These are phyloP conservation scores for Coelastrella sp. DNA, from an alignment of 139 green algal genomes.

Conservation along the genomic window DNA sequence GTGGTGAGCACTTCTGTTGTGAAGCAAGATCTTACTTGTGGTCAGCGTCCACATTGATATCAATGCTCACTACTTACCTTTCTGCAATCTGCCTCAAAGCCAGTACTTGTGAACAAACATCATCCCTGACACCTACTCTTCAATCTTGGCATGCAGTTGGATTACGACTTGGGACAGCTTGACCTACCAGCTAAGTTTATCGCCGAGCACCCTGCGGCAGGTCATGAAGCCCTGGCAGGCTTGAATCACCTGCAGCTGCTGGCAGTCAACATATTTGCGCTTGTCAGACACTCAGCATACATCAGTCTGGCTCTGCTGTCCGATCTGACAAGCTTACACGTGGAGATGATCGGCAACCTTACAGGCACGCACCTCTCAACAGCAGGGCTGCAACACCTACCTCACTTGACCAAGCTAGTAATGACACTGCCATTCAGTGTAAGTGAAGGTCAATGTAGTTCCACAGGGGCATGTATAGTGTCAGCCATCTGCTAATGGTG, in stretches of 20 bases:
- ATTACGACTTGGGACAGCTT: slow-evolving; percentile 4
- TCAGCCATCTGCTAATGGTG: not conserved
- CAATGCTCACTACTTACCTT: not conserved
- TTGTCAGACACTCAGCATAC: slow-evolving; percentile 23
- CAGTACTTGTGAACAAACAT: no score
- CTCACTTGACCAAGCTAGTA: slow-evolving; percentile 17
- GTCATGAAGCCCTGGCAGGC: not conserved
- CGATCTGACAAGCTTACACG: not conserved
- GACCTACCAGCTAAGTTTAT: not conserved
- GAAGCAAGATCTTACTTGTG: not conserved
- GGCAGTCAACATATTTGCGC: slow-evolving; percentile 8
- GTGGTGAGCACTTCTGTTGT: not conserved
- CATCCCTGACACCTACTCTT: not conserved
- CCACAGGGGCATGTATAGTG: not conserved
- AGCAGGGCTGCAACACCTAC: not conserved
- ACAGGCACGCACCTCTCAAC: not conserved
- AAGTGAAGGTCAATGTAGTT: not conserved
- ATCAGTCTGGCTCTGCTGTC: not conserved
- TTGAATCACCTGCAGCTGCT: slow-evolving; percentile 19
- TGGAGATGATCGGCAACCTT: slow-evolving; percentile 29
- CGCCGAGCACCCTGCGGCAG: slow-evolving; percentile 2
- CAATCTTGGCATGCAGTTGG: not conserved
- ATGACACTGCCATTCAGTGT: not conserved
- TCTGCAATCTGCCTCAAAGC: not conserved
- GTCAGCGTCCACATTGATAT: not conserved